These are phyloP conservation scores for Pythium aquatile DNA, from an alignment of 352 stramenopile genomes.

Conservation along the genomic window DNA sequence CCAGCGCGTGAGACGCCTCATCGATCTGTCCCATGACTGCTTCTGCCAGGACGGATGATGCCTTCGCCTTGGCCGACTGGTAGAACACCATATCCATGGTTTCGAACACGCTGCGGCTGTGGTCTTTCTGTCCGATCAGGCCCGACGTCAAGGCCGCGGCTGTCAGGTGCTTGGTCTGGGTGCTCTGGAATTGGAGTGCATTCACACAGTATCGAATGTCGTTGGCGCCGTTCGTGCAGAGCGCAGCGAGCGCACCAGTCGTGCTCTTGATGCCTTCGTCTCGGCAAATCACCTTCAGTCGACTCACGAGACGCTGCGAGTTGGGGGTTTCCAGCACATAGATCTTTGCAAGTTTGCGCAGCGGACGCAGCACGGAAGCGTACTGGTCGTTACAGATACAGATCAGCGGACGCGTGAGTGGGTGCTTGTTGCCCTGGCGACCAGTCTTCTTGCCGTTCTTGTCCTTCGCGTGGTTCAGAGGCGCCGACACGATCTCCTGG, in stretches of 20 bases:
- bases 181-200: slow-evolving; percentile 94
- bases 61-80: slow-evolving; percentile 42
- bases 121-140: slow-evolving; percentile 59
- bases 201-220: slow-evolving; percentile 97
- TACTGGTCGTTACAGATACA: slow-evolving; percentile 99
- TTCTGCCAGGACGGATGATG: slow-evolving; percentile 20
- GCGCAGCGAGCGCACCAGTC: slow-evolving; percentile 58
- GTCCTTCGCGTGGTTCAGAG: slow-evolving; percentile 46
- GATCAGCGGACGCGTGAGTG: slow-evolving; percentile 93
- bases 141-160: slow-evolving; percentile 27
- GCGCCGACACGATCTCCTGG: slow-evolving; percentile 90
- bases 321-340: slow-evolving; percentile 91
- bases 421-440: slow-evolving; percentile 44
- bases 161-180: slow-evolving; percentile 37
- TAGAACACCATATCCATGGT: slow-evolving; percentile 78
- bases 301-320: slow-evolving; percentile 84
- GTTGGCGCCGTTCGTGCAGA: slow-evolving; percentile 66
- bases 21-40: slow-evolving; percentile 47
- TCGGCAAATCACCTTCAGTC: slow-evolving; percentile 92
- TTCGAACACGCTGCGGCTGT: slow-evolving; percentile 60
- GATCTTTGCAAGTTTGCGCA: slow-evolving; percentile 92
- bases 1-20: slow-evolving; percentile 68
- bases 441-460: slow-evolving; percentile 34
- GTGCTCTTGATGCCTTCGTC: slow-evolving; percentile 84
- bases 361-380: slow-evolving; percentile 91